phyloP scores from a whole-genome alignment of 768 basidiomycete species.

The Mrakia blollopis region DNA sequence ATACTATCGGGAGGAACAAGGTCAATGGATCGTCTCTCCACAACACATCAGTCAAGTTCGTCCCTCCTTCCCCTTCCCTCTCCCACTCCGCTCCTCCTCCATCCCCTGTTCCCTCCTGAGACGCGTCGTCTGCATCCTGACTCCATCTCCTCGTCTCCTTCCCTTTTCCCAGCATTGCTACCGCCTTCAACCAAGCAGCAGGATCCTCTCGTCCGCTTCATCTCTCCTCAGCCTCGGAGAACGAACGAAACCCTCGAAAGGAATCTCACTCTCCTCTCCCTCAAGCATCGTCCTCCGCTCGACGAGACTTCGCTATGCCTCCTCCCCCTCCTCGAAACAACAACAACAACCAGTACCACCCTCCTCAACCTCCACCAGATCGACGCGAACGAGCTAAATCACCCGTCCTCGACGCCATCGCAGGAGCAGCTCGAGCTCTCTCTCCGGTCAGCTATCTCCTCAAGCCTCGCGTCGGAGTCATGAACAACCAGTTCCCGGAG shows the following conservation, averaged over 20 bases:
- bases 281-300: constrained; percentile 44
- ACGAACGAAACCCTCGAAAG: constrained; percentile 11
- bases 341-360: constrained; percentile 7
- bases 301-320: constrained; percentile 32
- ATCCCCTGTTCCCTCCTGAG: background rate
- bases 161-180: constrained; percentile 20
- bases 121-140: background rate
- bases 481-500: constrained; percentile 47
- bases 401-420: constrained; percentile 30
- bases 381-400: constrained; percentile 22
- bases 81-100: background rate
- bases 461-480: constrained; percentile 22
- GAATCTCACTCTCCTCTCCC: constrained; percentile 66
- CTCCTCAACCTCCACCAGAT: constrained; percentile 15
- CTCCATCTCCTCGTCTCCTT: background rate
- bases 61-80: constrained; percentile 1
- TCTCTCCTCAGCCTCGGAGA: constrained; percentile 7
- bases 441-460: constrained; percentile 26
- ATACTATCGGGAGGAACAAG: constrained; percentile 11
- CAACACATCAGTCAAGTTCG: constrained; percentile 33
- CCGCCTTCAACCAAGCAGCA: constrained; percentile 29
- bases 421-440: constrained; percentile 20
- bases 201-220: constrained; percentile 2
- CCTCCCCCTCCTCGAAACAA: constrained; percentile 21
- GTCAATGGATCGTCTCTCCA: constrained; percentile 28